These are phyloP conservation scores for Castanea sativa DNA, from an alignment of 306 rosid genomes.

Conservation along the genomic window DNA sequence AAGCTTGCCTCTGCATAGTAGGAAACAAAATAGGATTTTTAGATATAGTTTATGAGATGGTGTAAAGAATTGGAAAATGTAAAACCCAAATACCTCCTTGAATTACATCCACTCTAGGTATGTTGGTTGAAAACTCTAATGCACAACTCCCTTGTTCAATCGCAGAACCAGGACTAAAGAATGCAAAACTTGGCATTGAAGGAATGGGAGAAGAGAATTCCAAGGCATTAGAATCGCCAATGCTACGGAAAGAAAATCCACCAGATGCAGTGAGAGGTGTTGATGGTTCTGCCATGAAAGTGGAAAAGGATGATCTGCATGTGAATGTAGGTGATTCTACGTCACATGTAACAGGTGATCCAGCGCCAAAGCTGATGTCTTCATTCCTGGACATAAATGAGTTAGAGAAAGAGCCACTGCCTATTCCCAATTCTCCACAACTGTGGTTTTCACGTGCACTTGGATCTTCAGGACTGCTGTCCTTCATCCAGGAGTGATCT, in stretches of 20 bases:
- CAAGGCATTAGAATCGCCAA: slow-evolving; percentile 37
- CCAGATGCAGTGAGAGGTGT: slow-evolving; percentile 55
- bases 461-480: slow-evolving; percentile 33
- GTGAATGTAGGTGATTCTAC: slow-evolving; percentile 65
- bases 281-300: slow-evolving; percentile 49
- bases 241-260: slow-evolving; percentile 60
- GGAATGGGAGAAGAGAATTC: slow-evolving; percentile 52
- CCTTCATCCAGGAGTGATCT: slow-evolving; percentile 81
- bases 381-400: slow-evolving; percentile 69
- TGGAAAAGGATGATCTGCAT: slow-evolving; percentile 78
- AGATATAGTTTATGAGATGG: slow-evolving; percentile 1
- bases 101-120: slow-evolving; percentile 36
- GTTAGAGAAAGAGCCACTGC: slow-evolving; percentile 52
- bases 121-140: slow-evolving; percentile 43
- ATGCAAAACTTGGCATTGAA: slow-evolving; percentile 80
- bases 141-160: slow-evolving; percentile 49
- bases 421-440: slow-evolving; percentile 41
- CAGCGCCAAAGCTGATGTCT: slow-evolving; percentile 74
- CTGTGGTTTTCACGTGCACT: slow-evolving; percentile 29
- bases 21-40: slow-evolving; percentile 9
- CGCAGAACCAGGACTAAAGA: slow-evolving; percentile 52
- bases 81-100: slow-evolving; percentile 41
- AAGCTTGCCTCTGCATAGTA: slow-evolving; percentile 44
- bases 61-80: slow-evolving; percentile 1
- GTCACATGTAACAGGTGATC: slow-evolving; percentile 51